Conservation (phyloP, 106 monocot genomes). For the Dendrobium officinale region DNA sequence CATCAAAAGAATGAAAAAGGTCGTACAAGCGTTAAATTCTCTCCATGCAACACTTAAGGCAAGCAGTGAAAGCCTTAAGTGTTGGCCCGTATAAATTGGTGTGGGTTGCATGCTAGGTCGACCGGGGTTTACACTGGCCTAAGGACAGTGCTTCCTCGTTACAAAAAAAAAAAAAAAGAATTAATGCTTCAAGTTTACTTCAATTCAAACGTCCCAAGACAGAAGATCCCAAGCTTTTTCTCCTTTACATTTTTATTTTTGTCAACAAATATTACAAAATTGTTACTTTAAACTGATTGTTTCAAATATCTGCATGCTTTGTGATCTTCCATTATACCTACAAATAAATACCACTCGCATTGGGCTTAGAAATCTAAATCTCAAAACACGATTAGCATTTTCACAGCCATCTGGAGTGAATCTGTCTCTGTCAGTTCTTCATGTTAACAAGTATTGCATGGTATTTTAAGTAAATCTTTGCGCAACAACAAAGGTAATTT, state of each 20-base stretch:
- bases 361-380: background rate
- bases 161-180: background rate
- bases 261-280: background rate
- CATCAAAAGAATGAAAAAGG: background rate
- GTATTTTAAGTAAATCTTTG: background rate
- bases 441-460: background rate
- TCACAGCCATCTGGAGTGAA: background rate
- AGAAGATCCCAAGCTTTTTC: background rate
- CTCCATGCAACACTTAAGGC: too few species aligned
- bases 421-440: background rate
- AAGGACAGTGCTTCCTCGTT: too few species aligned
- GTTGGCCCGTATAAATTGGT: too few species aligned
- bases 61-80: too few species aligned
- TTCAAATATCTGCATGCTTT: background rate
- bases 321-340: background rate
- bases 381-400: background rate
- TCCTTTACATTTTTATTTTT: background rate
- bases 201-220: too few species aligned
- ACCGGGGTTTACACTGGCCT: too few species aligned
- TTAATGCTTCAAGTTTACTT: too few species aligned
- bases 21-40: background rate
- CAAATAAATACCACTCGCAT: background rate
- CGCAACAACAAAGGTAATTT: too few species aligned
- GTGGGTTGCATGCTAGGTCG: too few species aligned
- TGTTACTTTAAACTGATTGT: background rate